Base-by-base conservation (phyloP, 192 early-diverging fungal species). In the Lobulomyces angularis region DNA sequence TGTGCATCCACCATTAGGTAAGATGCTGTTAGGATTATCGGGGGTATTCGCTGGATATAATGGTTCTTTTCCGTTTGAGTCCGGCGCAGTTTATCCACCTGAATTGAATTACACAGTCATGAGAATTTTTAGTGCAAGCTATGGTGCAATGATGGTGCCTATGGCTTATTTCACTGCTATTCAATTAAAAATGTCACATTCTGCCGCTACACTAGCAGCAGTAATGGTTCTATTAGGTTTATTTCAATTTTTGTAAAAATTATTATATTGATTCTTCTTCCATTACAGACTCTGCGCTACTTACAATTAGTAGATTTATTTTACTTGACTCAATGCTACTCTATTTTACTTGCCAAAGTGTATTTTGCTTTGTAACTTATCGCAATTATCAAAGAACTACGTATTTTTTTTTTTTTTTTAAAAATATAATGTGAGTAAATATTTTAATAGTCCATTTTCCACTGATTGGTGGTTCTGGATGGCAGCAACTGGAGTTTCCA, bases 1-100 rank as follows among this genome's bases (percentile, higher is more conserved):
- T 62, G 92, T 98, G 1, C 95, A 98, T 51, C 95, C 95, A 22
- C 92, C 95, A 3, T 60, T 95, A 42, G 92, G 92, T 30, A 98
- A 98, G 65, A 96, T 96, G 73, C 65, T 98, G 18, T 74, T 90
- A 16, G 91, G 81, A 0, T 56, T 95, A 12, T 73, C 89, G 2
- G 95, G 85, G 27, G 39, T 73, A 0, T 37, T 98, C 18, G 83
- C 76, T 5, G 83, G 88, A 0, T 95, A 83, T 51, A 72, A 95
- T 56, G 92, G 90, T 1, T 59, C 67, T 0, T 96, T 92, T 47
- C 64, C 62, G 4, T 98, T 96, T 50, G 74, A 80, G 16, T 87
- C 84, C 5, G 83, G 83, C 4, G 50, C 59, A 0, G 41, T 46
- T n/a, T 96, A 90, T 52, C 90, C 95, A 0, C 68, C 65, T 1